Conservation (phyloP, 805 yeast species). For the Kazachstania viticola region DNA sequence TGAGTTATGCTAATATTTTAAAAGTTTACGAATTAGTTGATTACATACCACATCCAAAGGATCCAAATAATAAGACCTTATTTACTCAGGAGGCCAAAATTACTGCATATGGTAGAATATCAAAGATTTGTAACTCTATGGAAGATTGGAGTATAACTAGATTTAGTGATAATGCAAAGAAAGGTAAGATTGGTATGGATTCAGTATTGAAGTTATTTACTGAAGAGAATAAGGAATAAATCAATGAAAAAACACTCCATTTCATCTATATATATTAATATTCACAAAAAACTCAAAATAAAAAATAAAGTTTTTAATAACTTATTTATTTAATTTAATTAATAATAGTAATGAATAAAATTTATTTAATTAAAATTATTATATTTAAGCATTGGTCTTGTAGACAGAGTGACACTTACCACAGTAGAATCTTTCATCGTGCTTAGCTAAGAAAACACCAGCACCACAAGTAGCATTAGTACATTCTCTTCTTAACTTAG, state of each 20-base stretch:
- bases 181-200: conserved; percentile 81
- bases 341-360: too few relatives aligned
- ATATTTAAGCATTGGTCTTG: conserved; percentile 33
- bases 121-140: conserved; percentile 59
- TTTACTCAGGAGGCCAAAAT: conserved; percentile 82
- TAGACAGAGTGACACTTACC: conserved; percentile 98
- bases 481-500: conserved; percentile 98
- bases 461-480: conserved; percentile 92
- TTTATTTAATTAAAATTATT: conserved; percentile 2
- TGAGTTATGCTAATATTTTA: conserved; percentile 67
- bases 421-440: conserved; percentile 98
- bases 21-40: conserved; percentile 81
- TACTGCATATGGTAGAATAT: conserved; percentile 66
- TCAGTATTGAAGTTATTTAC: conserved; percentile 47
- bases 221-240: conserved; percentile 4
- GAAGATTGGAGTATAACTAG: conserved; percentile 90
- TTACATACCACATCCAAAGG: conserved; percentile 54
- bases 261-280: neutral
- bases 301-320: neutral
- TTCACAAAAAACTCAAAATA: neutral
- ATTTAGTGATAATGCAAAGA: conserved; percentile 75
- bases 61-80: conserved; percentile 41
- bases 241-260: too few relatives aligned
- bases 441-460: conserved; percentile 99
- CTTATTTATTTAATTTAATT: too few relatives aligned